Percentiles rank a stretch among this genome's conserved stretches.
phyloP scores from a whole-genome alignment of 1,284 basidiomycete genomes.

The Puccinia triticina region DNA sequence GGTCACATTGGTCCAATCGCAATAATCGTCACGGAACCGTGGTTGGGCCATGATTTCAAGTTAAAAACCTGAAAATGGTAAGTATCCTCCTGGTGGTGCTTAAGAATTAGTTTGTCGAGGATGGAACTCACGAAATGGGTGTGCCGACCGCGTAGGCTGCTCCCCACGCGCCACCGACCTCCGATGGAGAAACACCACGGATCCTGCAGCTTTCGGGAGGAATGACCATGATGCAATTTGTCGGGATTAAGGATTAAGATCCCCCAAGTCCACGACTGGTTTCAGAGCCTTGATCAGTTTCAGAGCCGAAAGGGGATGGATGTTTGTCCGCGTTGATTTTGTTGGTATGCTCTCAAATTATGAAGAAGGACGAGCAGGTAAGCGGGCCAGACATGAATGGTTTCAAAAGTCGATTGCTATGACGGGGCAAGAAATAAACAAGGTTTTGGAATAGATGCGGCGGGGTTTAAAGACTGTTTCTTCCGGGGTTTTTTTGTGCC shows the following conservation, averaged over 20 bases:
- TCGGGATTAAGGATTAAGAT: background rate
- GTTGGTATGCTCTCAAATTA: background rate
- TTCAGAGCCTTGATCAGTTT: constrained; percentile 21
- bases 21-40: background rate
- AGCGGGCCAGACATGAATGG: constrained; percentile 9
- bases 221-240: constrained; percentile 13
- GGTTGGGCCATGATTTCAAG: background rate
- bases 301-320: background rate
- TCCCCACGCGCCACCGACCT: constrained; percentile 50
- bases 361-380: background rate
- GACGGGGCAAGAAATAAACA: background rate
- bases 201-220: constrained; percentile 15
- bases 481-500: no score
- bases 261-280: background rate
- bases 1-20: background rate
- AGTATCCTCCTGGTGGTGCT: background rate
- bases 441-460: background rate
- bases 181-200: constrained; percentile 22
- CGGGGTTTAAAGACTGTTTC: background rate
- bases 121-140: constrained; percentile 43
- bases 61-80: background rate
- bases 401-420: background rate
- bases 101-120: background rate
- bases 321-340: background rate
- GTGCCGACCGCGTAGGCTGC: constrained; percentile 51